Base-by-base conservation (phyloP, 179 eudicot genomes). In the Beta macrorhiza region DNA sequence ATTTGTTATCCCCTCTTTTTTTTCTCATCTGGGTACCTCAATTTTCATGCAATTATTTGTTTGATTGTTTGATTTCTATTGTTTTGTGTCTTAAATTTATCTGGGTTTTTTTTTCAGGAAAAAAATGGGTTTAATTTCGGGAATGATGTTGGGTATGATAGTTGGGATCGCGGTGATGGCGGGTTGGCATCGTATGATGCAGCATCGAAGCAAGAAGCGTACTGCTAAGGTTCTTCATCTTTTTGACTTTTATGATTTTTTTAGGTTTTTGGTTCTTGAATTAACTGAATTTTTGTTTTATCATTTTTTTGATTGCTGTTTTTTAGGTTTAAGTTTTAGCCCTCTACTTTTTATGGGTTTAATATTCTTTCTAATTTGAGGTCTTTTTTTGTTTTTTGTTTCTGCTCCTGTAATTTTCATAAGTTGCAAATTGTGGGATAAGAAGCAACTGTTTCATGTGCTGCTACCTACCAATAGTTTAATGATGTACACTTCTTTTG, bases 101-200 rank as follows among this genome's bases (percentile, higher is more conserved):
- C n/a, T 68, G 45, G 74, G 75, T 4, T 58, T 77, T 83, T 6
- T 53, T 55, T 73, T 17, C n/a, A 58, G 47, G 55, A 65, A 79
- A 55, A 85, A 86, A 77, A 96, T 96, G 99, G 99, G 99, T 65
- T 85, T 96, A 82, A 85, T 93, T 15, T 92, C 98, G 42, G 99
- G 99, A 74, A 78, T 94, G 61, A 79, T 94, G 83, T 87, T 91
- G 86, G 98, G 99, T 86, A 88, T 89, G 81, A 53, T 92, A 14
- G 81, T 90, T 68, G 99, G 99, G 86, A 83, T 96, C 68, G 94
- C 88, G 0, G 78, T 94, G 73, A 94, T 96, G 99, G 98, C 97
- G 29, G 99, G 96, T 58, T 96, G 94, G 99, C 86, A 83, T 45
- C 90, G 91, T 12, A 96, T 96, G 99, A 96, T 96, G 98, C 78